These are phyloP conservation scores for Microthlaspi erraticum DNA, from an alignment of 345 rosid species.

Conservation along the genomic window DNA sequence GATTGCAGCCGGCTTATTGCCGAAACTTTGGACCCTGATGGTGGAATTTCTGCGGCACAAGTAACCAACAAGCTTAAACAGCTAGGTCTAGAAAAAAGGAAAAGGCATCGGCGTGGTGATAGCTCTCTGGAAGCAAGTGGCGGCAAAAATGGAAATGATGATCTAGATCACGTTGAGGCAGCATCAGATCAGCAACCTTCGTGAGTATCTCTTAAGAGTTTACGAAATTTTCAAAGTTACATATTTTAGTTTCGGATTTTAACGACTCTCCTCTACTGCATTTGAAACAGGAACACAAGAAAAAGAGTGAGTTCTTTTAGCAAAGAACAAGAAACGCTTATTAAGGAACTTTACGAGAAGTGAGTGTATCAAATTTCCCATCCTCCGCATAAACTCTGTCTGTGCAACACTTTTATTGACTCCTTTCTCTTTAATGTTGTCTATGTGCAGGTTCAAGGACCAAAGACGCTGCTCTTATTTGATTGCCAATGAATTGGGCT, in stretches of 20 bases:
- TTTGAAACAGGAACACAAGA: conserved; percentile 65
- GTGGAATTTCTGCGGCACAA: conserved; percentile 77
- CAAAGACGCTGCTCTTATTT: conserved; percentile 73
- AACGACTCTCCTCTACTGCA: conserved; percentile 25
- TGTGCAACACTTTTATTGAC: conserved; percentile 23
- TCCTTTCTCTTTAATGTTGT: conserved; percentile 2
- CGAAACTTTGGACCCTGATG: conserved; percentile 69
- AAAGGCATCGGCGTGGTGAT: conserved; percentile 52
- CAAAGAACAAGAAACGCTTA: conserved; percentile 77
- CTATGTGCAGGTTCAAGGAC: conserved; percentile 68
- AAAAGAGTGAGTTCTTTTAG: conserved; percentile 69
- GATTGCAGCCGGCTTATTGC: conserved; percentile 66
- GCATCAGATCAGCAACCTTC: conserved; percentile 47
- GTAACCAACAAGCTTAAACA: conserved; percentile 88
- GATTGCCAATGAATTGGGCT: conserved; percentile 76
- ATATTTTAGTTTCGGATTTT: conserved; percentile 26
- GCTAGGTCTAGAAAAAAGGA: conserved; percentile 68
- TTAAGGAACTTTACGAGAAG: conserved; percentile 77
- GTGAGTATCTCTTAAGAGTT: conserved; percentile 53
- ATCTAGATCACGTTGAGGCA: conserved; percentile 48
- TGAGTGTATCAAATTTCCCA: conserved; percentile 52
- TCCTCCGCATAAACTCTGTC: conserved; percentile 14
- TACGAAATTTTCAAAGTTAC: background rate
- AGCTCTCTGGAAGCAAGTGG: conserved; percentile 39
- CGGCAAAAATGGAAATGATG: conserved; percentile 44